A percentile compares a stretch with the other conserved stretches of the same genome.
These are phyloP conservation scores for Beauveria sp. DNA, from an alignment of 2,329 filamentous ascomycete species.

Conservation along the genomic window DNA sequence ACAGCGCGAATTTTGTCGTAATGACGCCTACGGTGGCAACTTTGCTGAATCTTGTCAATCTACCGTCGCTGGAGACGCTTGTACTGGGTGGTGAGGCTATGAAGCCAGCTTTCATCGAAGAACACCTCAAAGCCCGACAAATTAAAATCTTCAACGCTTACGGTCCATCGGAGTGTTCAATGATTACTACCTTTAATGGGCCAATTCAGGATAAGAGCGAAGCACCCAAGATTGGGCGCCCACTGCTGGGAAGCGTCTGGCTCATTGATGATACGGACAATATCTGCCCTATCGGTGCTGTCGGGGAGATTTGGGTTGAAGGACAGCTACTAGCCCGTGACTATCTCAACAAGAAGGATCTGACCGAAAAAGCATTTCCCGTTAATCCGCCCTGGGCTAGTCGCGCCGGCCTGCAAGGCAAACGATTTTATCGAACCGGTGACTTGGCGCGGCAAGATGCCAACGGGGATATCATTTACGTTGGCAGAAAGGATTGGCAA, in stretches of 20 bases:
- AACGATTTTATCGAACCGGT: conserved; percentile 35
- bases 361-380: conserved; percentile 22
- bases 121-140: conserved; percentile 25
- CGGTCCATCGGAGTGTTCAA: conserved; percentile 32
- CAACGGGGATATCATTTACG: conserved; percentile 25
- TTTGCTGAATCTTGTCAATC: conserved; percentile 4
- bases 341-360: conserved; percentile 33
- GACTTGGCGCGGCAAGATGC: conserved; percentile 34
- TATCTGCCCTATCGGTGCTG: conserved; percentile 18
- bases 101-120: conserved; percentile 15
- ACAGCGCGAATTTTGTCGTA: conserved; percentile 4
- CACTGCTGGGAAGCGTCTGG: conserved; percentile 13
- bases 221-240: conserved; percentile 5
- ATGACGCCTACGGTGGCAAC: conserved; percentile 5
- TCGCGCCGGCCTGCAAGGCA: neutral
- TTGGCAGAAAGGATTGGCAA: conserved; percentile 47
- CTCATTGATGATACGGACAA: conserved; percentile 15
- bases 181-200: conserved; percentile 13
- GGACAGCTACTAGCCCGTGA: conserved; percentile 39
- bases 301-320: conserved; percentile 27
- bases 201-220: neutral
- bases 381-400: neutral
- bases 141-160: conserved; percentile 31
- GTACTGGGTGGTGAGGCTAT: neutral
- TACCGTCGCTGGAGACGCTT: neutral